Base-by-base conservation (phyloP, 1,139 yeast genomes). In the Nadsonia starkeyi-henricii region DNA sequence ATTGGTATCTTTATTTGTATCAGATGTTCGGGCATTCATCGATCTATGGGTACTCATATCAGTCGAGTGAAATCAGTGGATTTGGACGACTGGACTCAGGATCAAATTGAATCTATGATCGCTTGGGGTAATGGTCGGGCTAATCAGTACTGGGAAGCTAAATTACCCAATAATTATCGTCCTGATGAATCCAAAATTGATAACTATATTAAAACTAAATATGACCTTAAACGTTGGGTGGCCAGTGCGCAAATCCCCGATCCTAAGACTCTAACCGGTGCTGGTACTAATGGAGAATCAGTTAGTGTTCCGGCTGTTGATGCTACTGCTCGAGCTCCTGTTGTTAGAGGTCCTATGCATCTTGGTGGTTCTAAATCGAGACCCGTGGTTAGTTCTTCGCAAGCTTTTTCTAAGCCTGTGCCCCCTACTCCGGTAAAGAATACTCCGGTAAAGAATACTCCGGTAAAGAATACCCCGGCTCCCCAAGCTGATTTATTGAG, bases 41-140 rank as follows among this genome's bases (percentile, higher is more conserved):
- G 97, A 62, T 78, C 93, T 50, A 79, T 91, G 82, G 97, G 98
- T 1, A 88, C 96, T 0, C 98, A 91, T 65, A 85, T 89, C 47
- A 62, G 69, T 48, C 60, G 67, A 56, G 69, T 65, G 46, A 56
- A 68, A 43, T 83, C 95, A 4, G 93, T 91, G 45, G 98, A 91
- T 68, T 74, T 91, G 60, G 97, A 91, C 63, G 83, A 94, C 1
- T 91, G 98, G 98, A 85, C 94, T 12, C 95, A 88, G 58, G 95
- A 85, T 60, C 96, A 91, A 64, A 78, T 86, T 42, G 81, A 77
- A 53, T 78, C 78, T 57, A 81, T 91, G 81, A 79, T 86, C 43
- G 70, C 76, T 58, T 85, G 95, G 94, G 96, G 96, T 2, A 91
- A 89, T 62, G 73, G 68, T 45, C 76, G 77, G 55, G 89, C 93